Conservation (phyloP, 129 eudicot species). For the Arctium minus region DNA sequence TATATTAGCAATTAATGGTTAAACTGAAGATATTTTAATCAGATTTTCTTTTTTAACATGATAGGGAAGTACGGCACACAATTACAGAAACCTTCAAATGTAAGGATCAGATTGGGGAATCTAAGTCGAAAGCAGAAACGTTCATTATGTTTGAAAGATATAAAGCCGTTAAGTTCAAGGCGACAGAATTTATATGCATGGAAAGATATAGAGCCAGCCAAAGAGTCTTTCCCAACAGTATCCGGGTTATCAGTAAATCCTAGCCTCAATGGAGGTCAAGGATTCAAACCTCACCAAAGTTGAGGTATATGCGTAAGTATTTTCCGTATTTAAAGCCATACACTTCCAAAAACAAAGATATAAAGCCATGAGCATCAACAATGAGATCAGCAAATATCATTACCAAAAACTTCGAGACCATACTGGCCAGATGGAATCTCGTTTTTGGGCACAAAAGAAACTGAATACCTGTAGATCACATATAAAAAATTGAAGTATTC, state of each 20-base stretch:
- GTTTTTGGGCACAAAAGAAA: constrained; percentile 68
- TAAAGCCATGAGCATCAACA: not conserved
- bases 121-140: not conserved
- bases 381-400: not conserved
- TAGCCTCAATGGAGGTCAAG: not conserved
- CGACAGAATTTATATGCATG: not conserved
- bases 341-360: not conserved
- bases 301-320: not conserved
- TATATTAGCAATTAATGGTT: not conserved
- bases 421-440: constrained; percentile 74
- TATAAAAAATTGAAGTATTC: not conserved
- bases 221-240: not conserved
- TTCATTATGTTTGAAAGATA: not conserved
- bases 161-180: not conserved
- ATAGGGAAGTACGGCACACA: not conserved
- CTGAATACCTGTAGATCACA: constrained; percentile 65
- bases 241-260: not conserved
- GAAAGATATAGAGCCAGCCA: not conserved
- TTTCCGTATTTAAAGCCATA: not conserved
- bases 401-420: constrained; percentile 76
- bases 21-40: not conserved
- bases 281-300: not conserved
- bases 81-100: not conserved
- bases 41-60: constrained; percentile 1
- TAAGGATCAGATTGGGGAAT: not conserved